phyloP scores from a whole-genome alignment of 805 yeast species.

The Candida pseudoglaebosa region DNA sequence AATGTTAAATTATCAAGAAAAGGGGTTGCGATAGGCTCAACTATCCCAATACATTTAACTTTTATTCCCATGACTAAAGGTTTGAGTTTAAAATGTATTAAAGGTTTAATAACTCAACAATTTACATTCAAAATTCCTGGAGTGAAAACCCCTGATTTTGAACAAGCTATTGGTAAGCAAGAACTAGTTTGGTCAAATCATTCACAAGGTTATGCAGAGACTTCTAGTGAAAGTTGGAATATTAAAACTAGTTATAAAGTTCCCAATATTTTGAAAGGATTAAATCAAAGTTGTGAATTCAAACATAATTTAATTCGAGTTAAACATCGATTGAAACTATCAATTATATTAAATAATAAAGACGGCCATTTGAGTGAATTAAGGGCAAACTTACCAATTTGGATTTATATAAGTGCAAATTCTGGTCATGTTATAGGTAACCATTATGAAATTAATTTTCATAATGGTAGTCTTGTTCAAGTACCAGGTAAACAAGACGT shows the following conservation, averaged over 20 bases:
- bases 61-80: conserved; percentile 49
- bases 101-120: conserved; percentile 27
- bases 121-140: conserved; percentile 31
- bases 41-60: conserved; percentile 36
- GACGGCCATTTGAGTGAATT: conserved; percentile 51
- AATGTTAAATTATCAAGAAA: conserved; percentile 40
- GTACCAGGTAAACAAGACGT: conserved; percentile 22
- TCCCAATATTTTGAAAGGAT: conserved; percentile 35
- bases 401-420: conserved; percentile 39
- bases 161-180: conserved; percentile 27
- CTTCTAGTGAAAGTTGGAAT: conserved; percentile 43
- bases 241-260: conserved; percentile 37
- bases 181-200: conserved; percentile 5
- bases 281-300: conserved; percentile 42
- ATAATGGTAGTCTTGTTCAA: conserved; percentile 21
- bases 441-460: conserved; percentile 28
- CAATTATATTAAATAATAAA: conserved; percentile 42
- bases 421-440: conserved; percentile 33
- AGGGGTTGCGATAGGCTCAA: conserved; percentile 46
- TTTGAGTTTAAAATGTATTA: conserved; percentile 23
- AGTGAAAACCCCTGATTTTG: conserved; percentile 37
- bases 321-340: conserved; percentile 42
- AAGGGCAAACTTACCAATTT: conserved; percentile 48
- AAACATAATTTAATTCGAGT: conserved; percentile 40
- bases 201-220: conserved; percentile 4